Percentiles rank a stretch among this genome's conserved stretches.
Conservation (phyloP, 495 filamentous ascomycete species). For the Aspergillus wentii region DNA sequence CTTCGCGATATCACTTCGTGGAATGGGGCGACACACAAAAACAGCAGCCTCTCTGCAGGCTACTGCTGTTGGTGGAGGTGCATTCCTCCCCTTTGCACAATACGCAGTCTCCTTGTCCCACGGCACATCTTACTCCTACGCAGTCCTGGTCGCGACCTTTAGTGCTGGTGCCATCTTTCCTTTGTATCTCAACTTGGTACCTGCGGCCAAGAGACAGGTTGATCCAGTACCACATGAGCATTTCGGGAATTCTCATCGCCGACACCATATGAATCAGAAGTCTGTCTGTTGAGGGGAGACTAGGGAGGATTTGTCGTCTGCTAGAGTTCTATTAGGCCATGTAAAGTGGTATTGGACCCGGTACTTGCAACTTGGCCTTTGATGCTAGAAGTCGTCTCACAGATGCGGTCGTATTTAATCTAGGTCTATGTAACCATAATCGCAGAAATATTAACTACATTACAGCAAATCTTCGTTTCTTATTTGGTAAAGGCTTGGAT, state of each 20-base stretch:
- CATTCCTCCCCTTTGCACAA: conserved; percentile 51
- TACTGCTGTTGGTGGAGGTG: conserved; percentile 60
- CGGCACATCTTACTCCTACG: conserved; percentile 45
- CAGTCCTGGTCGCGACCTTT: conserved; percentile 54
- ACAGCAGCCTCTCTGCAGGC: conserved; percentile 62
- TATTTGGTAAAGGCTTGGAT: too few relatives aligned
- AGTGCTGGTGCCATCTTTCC: conserved; percentile 54
- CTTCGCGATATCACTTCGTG: conserved; percentile 63
- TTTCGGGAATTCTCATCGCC: conserved; percentile 28
- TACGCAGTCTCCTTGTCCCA: conserved; percentile 37
- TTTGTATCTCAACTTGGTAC: conserved; percentile 51
- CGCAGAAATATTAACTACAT: too few relatives aligned
- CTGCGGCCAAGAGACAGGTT: conserved; percentile 53
- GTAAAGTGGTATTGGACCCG: too few relatives aligned
- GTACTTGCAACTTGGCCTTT: too few relatives aligned
- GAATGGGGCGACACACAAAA: conserved; percentile 67
- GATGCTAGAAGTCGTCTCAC: too few relatives aligned
- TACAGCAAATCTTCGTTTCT: too few relatives aligned
- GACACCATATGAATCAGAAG: too few relatives aligned
- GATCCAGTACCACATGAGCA: conserved; percentile 50
- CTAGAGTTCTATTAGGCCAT: too few relatives aligned
- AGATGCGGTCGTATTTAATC: too few relatives aligned
- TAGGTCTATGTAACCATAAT: too few relatives aligned
- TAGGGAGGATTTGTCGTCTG: too few relatives aligned
- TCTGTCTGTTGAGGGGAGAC: too few relatives aligned